A percentile compares a stretch with the other conserved stretches of the same genome.
Conservation (phyloP, 176 grass and related monocot species). For the Luzula sylvatica region DNA sequence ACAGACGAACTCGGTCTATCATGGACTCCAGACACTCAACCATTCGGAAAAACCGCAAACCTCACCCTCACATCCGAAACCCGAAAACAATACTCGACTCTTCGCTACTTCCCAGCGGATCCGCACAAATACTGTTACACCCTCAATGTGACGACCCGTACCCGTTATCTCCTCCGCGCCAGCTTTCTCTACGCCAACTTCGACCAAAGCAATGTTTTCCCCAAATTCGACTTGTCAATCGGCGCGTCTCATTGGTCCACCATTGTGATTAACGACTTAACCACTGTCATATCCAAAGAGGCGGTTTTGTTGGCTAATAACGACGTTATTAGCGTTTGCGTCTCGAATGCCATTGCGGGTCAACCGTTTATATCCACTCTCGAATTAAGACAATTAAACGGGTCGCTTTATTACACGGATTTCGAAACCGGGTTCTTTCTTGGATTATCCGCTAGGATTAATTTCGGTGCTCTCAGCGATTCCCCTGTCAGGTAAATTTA, state of each 20-base stretch:
- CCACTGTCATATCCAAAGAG: constrained; percentile 38
- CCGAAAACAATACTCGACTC: constrained; percentile 32
- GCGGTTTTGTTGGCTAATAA: constrained; percentile 33
- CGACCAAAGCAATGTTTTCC: constrained; percentile 62
- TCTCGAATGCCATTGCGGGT: constrained; percentile 48
- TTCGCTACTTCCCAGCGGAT: constrained; percentile 50
- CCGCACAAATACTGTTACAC: constrained; percentile 60
- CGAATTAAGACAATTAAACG: constrained; percentile 58
- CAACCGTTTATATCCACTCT: constrained; percentile 71
- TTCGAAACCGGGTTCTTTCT: constrained; percentile 53
- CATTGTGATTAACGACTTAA: constrained; percentile 55
- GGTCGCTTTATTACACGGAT: constrained; percentile 61
- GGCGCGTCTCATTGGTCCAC: constrained; percentile 54
- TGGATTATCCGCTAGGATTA: constrained; percentile 49
- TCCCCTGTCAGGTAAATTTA: constrained; percentile 49
- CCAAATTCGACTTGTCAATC: constrained; percentile 68
- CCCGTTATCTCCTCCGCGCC: constrained; percentile 48
- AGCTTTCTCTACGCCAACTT: constrained; percentile 73
- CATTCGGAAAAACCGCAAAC: constrained; percentile 26
- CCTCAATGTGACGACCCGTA: constrained; percentile 31
- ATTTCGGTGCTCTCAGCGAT: constrained; percentile 54
- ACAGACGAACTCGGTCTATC: constrained; percentile 50
- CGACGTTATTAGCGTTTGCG: constrained; percentile 32
- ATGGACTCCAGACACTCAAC: constrained; percentile 38
- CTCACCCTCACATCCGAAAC: constrained; percentile 27